phyloP scores from a whole-genome alignment of 257 asterid genomes.

The Solanum neorickii region DNA sequence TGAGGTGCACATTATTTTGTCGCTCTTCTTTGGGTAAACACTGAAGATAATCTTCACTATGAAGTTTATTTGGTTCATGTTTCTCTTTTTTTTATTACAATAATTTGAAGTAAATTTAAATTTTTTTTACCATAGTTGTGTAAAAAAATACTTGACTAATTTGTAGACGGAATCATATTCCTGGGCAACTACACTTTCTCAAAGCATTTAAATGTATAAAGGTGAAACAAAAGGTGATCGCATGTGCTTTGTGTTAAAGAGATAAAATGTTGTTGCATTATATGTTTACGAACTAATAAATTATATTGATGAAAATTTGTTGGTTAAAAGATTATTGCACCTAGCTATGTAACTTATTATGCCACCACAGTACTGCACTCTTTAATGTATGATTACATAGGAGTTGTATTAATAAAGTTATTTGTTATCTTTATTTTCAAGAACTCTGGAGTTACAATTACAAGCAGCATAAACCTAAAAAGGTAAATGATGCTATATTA shows the following conservation, averaged over 20 bases:
- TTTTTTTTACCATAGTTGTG: not conserved
- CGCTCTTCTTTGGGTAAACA: not conserved
- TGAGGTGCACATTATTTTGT: too few relatives aligned
- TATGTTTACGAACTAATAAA: not conserved
- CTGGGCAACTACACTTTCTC: too few relatives aligned
- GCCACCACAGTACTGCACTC: too few relatives aligned
- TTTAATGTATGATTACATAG: too few relatives aligned
- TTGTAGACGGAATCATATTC: too few relatives aligned
- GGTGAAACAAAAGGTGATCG: not conserved
- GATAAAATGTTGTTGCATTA: not conserved
- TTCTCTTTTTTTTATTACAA: not conserved
- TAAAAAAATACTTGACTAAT: too few relatives aligned
- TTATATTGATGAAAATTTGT: not conserved
- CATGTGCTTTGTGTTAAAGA: not conserved
- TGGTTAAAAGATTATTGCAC: not conserved
- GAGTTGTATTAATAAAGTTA: too few relatives aligned
- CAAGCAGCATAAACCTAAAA: too few relatives aligned
- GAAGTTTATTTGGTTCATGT: not conserved
- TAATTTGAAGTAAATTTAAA: not conserved
- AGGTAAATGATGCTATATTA: too few relatives aligned
- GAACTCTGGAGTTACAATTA: too few relatives aligned
- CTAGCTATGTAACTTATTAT: too few relatives aligned
- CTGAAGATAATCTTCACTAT: not conserved
- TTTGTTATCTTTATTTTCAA: too few relatives aligned
- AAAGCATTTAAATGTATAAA: not conserved